phyloP scores from a whole-genome alignment of 1,284 basidiomycete species.

The Cutaneotrichosporon curvatum region DNA sequence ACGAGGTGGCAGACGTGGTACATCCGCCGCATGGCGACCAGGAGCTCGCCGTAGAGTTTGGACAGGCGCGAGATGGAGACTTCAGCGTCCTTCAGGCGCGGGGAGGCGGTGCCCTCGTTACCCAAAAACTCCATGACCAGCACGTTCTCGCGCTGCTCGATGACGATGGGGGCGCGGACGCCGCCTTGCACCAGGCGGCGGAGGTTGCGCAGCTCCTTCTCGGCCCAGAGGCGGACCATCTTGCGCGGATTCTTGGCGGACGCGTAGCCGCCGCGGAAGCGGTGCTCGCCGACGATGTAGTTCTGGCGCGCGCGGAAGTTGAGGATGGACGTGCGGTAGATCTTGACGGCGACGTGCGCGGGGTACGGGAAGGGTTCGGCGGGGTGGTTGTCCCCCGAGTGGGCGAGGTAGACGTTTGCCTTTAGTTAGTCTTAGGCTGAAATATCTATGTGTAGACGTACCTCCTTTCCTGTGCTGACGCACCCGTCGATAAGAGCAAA shows the following conservation, averaged over 20 bases:
- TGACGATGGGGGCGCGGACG: constrained; percentile 74
- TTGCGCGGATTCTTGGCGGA: constrained; percentile 84
- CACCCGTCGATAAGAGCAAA: constrained; percentile 86
- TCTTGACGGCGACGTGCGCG: constrained; percentile 78
- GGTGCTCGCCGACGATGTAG: constrained; percentile 83
- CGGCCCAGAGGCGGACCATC: constrained; percentile 98
- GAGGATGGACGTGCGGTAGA: constrained; percentile 97
- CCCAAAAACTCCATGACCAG: constrained; percentile 94
- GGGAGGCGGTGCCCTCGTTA: constrained; percentile 69
- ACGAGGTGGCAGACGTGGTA: constrained; percentile 89
- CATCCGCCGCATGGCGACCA: constrained; percentile 74
- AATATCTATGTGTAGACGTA: no score
- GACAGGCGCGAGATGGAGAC: constrained; percentile 51
- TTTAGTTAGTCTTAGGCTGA: constrained; percentile 46
- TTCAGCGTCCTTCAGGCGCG: constrained; percentile 79
- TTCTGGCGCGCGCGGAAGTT: constrained; percentile 95
- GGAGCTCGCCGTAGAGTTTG: constrained; percentile 69
- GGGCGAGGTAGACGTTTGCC: constrained; percentile 90
- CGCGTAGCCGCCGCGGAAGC: constrained; percentile 88
- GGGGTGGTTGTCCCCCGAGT: constrained; percentile 55
- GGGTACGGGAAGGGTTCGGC: constrained; percentile 50
- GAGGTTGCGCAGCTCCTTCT: constrained; percentile 97
- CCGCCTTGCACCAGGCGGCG: constrained; percentile 74
- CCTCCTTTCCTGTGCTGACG: constrained; percentile 92
- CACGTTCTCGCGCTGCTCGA: constrained; percentile 94